Evolutionary conservation across 495 filamentous ascomycete genomes (phyloP).

Genomic region (Daldinia grandis): DNA sequence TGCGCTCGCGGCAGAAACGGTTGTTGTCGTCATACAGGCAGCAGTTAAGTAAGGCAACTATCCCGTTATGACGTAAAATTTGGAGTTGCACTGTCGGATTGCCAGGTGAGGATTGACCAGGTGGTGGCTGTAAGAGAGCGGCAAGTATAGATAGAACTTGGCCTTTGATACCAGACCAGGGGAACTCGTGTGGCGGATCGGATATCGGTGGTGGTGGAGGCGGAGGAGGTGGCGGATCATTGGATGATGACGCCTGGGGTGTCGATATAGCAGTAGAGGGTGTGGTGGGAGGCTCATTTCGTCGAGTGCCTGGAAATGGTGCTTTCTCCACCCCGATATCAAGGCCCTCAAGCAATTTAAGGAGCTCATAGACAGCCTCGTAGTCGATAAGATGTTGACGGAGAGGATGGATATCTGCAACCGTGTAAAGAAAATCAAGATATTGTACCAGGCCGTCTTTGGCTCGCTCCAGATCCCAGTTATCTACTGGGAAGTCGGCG

Average conservation of each 20-base stretch:
- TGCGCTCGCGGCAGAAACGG: conserved; percentile 88
- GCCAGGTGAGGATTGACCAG: conserved; percentile 64
- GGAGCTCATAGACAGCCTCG: conserved; percentile 85
- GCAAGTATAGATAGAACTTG: conserved; percentile 87
- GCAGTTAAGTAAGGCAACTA: conserved; percentile 86
- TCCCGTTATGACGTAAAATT: conserved; percentile 79
- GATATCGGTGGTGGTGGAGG: conserved; percentile 63
- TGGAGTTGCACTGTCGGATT: conserved; percentile 84
- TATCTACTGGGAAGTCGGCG: conserved; percentile 89
- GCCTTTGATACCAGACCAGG: conserved; percentile 93
- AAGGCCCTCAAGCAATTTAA: conserved; percentile 83
- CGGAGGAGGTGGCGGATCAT: conserved; percentile 58
- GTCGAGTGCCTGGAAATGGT: conserved; percentile 57
- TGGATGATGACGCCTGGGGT: conserved; percentile 52
- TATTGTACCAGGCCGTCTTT: conserved; percentile 88
- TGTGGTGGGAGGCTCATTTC: conserved; percentile 37
- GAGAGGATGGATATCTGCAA: conserved; percentile 72
- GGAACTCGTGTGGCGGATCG: conserved; percentile 86
- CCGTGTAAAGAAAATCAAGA: conserved; percentile 90
- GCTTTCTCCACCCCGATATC: conserved; percentile 84
- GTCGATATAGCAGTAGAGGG: conserved; percentile 47
- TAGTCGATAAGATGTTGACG: conserved; percentile 81
- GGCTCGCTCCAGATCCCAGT: conserved; percentile 95
- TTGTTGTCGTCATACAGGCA: conserved; percentile 88
- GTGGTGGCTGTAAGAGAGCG: conserved; percentile 71